Percentiles rank a stretch among this genome's conserved stretches.
Evolutionary conservation across 805 yeast species (phyloP).

Genomic region (Candida krabiensis): DNA sequence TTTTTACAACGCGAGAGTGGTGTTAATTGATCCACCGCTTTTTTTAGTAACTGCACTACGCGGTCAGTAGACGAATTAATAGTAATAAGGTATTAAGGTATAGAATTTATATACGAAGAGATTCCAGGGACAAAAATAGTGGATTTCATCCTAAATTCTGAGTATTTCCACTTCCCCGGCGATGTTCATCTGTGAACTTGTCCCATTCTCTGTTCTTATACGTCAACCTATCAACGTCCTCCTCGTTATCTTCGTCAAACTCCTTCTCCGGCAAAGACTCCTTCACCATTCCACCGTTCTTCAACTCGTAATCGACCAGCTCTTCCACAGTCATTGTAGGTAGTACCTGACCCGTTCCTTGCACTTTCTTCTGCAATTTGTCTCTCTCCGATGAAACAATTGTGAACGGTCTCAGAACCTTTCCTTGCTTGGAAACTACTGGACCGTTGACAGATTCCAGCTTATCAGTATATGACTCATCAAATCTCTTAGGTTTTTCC

Average conservation of each 20-base stretch:
- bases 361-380: constrained; percentile 62
- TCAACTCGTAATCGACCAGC: constrained; percentile 79
- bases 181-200: constrained; percentile 82
- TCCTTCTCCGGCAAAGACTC: constrained; percentile 44
- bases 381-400: constrained; percentile 55
- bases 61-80: too few relatives aligned
- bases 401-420: constrained; percentile 81
- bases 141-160: constrained; percentile 50
- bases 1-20: neutral
- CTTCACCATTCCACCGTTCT: constrained; percentile 75
- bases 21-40: neutral
- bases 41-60: neutral
- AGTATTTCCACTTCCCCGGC: constrained; percentile 90
- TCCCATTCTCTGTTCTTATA: constrained; percentile 88
- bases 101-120: too few relatives aligned
- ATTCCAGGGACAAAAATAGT: too few relatives aligned
- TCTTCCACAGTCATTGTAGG: constrained; percentile 97
- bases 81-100: too few relatives aligned
- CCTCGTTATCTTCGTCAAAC: constrained; percentile 62
- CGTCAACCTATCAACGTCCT: constrained; percentile 62
- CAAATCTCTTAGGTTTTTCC: constrained; percentile 18
- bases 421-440: constrained; percentile 68
- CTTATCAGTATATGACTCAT: constrained; percentile 61
- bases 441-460: constrained; percentile 54
- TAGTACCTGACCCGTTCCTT: constrained; percentile 87